Evolutionary conservation across 2,329 filamentous ascomycete species (phyloP).

Genomic region (Xylaria sp.): DNA sequence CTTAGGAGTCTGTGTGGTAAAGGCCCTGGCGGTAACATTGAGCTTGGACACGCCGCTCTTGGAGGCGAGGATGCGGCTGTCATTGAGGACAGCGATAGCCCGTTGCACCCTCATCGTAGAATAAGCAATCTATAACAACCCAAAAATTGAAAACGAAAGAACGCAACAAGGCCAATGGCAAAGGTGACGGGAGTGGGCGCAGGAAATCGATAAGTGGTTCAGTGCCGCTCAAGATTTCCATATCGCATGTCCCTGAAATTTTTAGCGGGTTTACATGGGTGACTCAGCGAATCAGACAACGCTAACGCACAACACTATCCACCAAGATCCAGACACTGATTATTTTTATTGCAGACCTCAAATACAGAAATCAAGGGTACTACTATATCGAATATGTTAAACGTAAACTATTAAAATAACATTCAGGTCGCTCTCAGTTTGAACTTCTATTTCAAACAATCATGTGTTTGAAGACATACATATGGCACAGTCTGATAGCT

Average conservation of each 20-base stretch:
- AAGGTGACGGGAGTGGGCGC: conserved; percentile 33
- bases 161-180: conserved; percentile 35
- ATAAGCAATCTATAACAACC: conserved; percentile 19
- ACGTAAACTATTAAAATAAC: too few species aligned
- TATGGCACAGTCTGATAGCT: too few species aligned
- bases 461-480: too few species aligned
- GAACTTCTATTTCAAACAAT: too few species aligned
- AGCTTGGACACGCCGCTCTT: conserved; percentile 50
- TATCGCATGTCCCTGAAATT: conserved; percentile 35
- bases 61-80: conserved; percentile 51
- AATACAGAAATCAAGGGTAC: too few species aligned
- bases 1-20: conserved; percentile 45
- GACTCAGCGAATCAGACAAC: conserved; percentile 40
- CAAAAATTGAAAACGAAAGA: conserved; percentile 33
- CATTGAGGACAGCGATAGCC: conserved; percentile 53
- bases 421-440: too few species aligned
- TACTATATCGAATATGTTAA: too few species aligned
- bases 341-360: too few species aligned
- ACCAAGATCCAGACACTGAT: background rate
- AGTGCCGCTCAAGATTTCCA: conserved; percentile 9
- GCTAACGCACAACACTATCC: background rate
- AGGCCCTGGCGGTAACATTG: conserved; percentile 47
- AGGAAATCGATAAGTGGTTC: conserved; percentile 1
- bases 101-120: conserved; percentile 55
- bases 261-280: conserved; percentile 37